A percentile compares a stretch with the other conserved stretches of the same genome.
phyloP scores from a whole-genome alignment of 352 stramenopile genomes.

The Phytophthora fragariae region DNA sequence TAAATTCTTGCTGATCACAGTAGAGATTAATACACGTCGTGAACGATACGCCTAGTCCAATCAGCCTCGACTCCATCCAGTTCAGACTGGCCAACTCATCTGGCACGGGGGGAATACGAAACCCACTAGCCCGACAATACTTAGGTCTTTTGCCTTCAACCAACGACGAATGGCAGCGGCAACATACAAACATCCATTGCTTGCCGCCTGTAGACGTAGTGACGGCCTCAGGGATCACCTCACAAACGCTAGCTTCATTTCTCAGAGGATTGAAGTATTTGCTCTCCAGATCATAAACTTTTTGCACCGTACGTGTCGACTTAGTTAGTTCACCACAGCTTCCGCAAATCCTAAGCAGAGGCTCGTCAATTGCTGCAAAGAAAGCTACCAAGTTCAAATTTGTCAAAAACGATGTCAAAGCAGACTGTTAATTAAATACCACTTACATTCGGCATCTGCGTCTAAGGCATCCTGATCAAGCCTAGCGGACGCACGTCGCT shows the following conservation, averaged over 20 bases:
- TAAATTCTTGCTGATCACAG: slow-evolving; percentile 20
- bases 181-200: neutral
- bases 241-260: neutral
- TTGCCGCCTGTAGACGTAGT: neutral
- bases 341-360: slow-evolving; percentile 9
- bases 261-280: slow-evolving; percentile 3
- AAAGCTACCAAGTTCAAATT: neutral
- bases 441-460: too few species aligned
- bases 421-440: too few species aligned
- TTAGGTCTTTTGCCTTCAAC: neutral
- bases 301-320: neutral
- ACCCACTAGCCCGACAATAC: slow-evolving; percentile 14
- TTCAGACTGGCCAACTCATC: slow-evolving; percentile 8
- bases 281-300: neutral
- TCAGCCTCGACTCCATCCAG: slow-evolving; percentile 7
- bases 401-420: too few species aligned
- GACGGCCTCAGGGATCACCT: neutral
- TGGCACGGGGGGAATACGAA: slow-evolving; percentile 7
- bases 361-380: slow-evolving; percentile 8
- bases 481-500: too few species aligned
- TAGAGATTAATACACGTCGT: slow-evolving; percentile 21
- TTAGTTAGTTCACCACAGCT: slow-evolving; percentile 14
- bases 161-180: slow-evolving; percentile 1
- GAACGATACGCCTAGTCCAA: slow-evolving; percentile 16
- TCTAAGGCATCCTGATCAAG: too few species aligned